Evolutionary conservation across 2,329 filamentous ascomycete species (phyloP).

Genomic region (Paramyrothecium roridum): DNA sequence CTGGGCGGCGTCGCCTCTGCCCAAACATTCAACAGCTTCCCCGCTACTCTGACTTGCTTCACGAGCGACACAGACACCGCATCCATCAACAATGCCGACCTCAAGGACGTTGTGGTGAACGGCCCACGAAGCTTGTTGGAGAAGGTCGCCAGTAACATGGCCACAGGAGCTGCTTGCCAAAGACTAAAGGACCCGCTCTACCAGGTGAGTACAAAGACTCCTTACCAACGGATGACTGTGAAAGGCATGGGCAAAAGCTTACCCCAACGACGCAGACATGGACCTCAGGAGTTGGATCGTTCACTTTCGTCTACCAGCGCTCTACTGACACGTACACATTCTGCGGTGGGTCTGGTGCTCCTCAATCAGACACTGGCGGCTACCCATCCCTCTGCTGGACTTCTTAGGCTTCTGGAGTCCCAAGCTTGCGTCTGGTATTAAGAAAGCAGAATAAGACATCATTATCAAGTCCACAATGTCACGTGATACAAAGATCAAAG

Average conservation of each 20-base stretch:
- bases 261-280: background rate
- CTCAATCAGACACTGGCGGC: background rate
- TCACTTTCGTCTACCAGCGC: background rate
- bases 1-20: background rate
- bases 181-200: background rate
- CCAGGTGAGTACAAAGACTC: background rate
- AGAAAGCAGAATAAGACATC: background rate
- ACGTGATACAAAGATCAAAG: background rate
- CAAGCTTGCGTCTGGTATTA: background rate
- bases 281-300: background rate
- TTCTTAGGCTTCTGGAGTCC: background rate
- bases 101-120: background rate
- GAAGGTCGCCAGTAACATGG: background rate
- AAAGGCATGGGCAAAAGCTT: background rate
- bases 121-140: background rate
- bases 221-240: background rate
- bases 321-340: background rate
- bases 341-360: background rate
- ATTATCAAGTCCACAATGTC: background rate
- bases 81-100: background rate
- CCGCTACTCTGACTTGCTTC: background rate
- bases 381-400: background rate
- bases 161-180: background rate
- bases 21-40: background rate
- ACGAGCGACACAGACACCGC: background rate